These are phyloP conservation scores for Xylariaceae sp. DNA, from an alignment of 2,329 filamentous ascomycete genomes.

Conservation along the genomic window DNA sequence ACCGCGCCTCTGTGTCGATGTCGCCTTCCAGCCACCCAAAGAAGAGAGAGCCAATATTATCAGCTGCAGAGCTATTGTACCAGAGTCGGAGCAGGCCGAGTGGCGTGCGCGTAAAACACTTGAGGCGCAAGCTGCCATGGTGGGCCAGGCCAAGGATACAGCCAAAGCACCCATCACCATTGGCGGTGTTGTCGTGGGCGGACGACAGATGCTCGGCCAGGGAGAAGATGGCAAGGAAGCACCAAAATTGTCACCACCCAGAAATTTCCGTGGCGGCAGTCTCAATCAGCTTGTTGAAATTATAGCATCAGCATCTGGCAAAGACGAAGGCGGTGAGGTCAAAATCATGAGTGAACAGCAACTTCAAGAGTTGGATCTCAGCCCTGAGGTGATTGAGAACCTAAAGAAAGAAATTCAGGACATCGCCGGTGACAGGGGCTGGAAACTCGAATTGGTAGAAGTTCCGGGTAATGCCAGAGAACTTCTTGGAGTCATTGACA, in stretches of 20 bases:
- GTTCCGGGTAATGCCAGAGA: conserved; percentile 65
- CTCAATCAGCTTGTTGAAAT: conserved; percentile 48
- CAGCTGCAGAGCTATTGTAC: conserved; percentile 73
- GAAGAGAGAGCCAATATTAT: conserved; percentile 79
- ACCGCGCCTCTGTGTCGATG: conserved; percentile 83
- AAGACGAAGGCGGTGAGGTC: conserved; percentile 66
- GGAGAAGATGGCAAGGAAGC: conserved; percentile 56
- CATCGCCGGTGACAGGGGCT: conserved; percentile 72
- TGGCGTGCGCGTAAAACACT: conserved; percentile 45
- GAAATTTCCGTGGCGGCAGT: conserved; percentile 44
- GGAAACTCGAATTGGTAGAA: conserved; percentile 83
- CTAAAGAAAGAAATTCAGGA: conserved; percentile 72
- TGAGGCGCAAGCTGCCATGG: conserved; percentile 47
- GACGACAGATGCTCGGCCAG: conserved; percentile 53
- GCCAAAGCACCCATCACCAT: conserved; percentile 47
- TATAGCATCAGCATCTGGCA: conserved; percentile 51
- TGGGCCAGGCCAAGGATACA: conserved; percentile 34
- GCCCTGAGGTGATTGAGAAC: conserved; percentile 70
- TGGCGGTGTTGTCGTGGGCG: conserved; percentile 61
- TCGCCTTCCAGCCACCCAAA: conserved; percentile 82
- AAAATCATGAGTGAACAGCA: conserved; percentile 68
- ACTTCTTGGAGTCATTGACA: conserved; percentile 72
- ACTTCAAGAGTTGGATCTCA: conserved; percentile 70
- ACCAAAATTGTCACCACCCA: conserved; percentile 53
- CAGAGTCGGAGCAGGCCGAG: conserved; percentile 55